Evolutionary conservation across 2,329 filamentous ascomycete genomes (phyloP).

Genomic region (Rhinocladiella mackenziei): DNA sequence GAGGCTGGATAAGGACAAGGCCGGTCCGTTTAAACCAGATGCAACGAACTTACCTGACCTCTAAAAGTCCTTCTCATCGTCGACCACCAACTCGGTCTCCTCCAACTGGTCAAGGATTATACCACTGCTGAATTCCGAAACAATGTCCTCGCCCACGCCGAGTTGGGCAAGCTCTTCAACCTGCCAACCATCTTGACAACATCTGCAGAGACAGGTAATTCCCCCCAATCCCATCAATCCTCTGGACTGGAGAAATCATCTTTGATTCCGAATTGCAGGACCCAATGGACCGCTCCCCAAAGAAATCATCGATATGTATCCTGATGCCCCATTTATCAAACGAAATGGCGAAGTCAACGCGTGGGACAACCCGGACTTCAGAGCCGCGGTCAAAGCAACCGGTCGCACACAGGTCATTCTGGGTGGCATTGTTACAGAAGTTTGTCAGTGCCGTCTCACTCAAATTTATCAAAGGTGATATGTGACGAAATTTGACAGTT

Average conservation of each 20-base stretch:
- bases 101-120: slow-evolving; percentile 58
- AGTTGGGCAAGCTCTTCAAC: slow-evolving; percentile 62
- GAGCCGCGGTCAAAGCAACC: slow-evolving; percentile 59
- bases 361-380: slow-evolving; percentile 70
- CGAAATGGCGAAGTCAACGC: slow-evolving; percentile 71
- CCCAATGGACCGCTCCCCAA: slow-evolving; percentile 68
- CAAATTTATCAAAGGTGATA: too few species aligned
- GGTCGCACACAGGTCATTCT: slow-evolving; percentile 68
- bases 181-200: slow-evolving; percentile 67
- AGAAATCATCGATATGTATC: slow-evolving; percentile 66
- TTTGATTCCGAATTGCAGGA: slow-evolving; percentile 35
- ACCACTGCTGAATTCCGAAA: slow-evolving; percentile 62
- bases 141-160: slow-evolving; percentile 64
- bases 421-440: slow-evolving; percentile 68
- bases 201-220: slow-evolving; percentile 57
- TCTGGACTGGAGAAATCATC: too few species aligned
- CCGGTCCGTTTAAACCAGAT: slow-evolving; percentile 5
- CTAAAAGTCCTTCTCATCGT: slow-evolving; percentile 29
- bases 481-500: too few species aligned
- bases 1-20: slow-evolving; percentile 27
- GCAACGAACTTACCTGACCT: too few species aligned
- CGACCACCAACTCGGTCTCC: slow-evolving; percentile 37
- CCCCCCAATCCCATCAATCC: neutral
- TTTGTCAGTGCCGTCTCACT: slow-evolving; percentile 44
- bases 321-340: slow-evolving; percentile 61